Conservation (phyloP, 495 filamentous ascomycete species). For the Aspergillus kassunensis region DNA sequence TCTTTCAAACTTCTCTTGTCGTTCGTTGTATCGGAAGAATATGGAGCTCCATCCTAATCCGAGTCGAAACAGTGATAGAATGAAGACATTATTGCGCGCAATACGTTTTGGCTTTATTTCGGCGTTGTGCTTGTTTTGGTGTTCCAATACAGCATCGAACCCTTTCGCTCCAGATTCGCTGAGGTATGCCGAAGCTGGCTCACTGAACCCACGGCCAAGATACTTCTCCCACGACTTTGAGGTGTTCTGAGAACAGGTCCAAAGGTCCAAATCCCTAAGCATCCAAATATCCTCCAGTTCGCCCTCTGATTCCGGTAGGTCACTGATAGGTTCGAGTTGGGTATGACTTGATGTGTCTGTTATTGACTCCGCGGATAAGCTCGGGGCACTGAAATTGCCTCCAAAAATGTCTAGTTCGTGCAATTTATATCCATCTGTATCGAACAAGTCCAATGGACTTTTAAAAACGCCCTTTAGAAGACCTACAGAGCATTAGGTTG, state of each 20-base stretch:
- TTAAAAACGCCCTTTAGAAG: conserved; percentile 27
- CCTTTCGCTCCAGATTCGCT: conserved; percentile 70
- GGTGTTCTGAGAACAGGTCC: conserved; percentile 23
- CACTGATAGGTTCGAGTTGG: conserved; percentile 13
- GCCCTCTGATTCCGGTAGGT: conserved; percentile 13
- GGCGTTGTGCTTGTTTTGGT: conserved; percentile 14
- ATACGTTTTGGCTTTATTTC: conserved; percentile 16
- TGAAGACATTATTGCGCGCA: conserved; percentile 45
- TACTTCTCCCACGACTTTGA: conserved; percentile 75
- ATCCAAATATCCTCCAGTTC: conserved; percentile 55
- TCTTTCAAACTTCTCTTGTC: conserved; percentile 54
- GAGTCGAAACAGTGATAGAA: conserved; percentile 62
- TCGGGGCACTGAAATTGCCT: conserved; percentile 17
- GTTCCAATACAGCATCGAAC: conserved; percentile 64
- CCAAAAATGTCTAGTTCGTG: conserved; percentile 35
- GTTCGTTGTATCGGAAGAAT: conserved; percentile 66
- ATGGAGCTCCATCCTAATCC: conserved; percentile 78
- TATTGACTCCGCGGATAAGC: conserved; percentile 18
- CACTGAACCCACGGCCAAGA: conserved; percentile 35
- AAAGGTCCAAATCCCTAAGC: conserved; percentile 20
- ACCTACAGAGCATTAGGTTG: conserved; percentile 17
- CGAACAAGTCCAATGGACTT: conserved; percentile 17
- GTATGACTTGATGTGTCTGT: conserved; percentile 31
- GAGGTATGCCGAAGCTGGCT: conserved; percentile 58
- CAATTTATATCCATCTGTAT: conserved; percentile 21